Evolutionary conservation across 257 asterid genomes (phyloP), one percentile per base, ranked within the genome.

Genomic region (Plantago ovata): DNA sequence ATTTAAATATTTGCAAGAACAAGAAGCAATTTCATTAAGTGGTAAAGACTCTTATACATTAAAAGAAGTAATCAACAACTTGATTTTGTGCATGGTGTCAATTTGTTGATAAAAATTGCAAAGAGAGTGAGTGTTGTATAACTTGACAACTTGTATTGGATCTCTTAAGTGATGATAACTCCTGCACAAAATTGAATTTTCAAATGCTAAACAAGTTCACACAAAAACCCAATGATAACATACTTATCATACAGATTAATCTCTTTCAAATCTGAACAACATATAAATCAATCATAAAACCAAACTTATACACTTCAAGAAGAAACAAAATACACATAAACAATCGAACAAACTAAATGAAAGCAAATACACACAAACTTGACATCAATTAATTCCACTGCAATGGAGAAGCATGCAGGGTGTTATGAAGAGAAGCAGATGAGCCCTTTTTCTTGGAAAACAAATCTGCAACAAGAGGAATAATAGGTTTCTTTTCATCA

Each of bases 401-500:
- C 51, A 72, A 36, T 47, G 84, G 61, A 56, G 85, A 77, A 41
- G 84, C 58, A 73, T 65, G 79, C 19, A 77, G 79, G 75, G 87
- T 81, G 65, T 72, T 85, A 24, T 77, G 64, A 69, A 79, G 58
- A 19, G 77, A 38, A 20, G 72, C 60, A 13, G 95, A 64, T 11
- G 79, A 53, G 13, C 67, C 75, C 49, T 81, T 89, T 57, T 78
- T 89, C 75, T 79, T 78, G 4, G 83, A 74, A 48, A 86, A 81
- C 46, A 86, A 75, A 13, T 82, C 89, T 33, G 83, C 89, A 12
- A 89, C 70, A 1, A 89, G 78, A 24, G 95, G 97, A 60, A 89
- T 75, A 3, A 86, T 81, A 0, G 94, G 94, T 79, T 89, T 89
- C 80, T 78, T 82, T 85, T 88, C 74, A 55, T 74, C 73, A 28